phyloP scores from a whole-genome alignment of 208 protist genomes.

The Acanthamoeba lenticulata region DNA sequence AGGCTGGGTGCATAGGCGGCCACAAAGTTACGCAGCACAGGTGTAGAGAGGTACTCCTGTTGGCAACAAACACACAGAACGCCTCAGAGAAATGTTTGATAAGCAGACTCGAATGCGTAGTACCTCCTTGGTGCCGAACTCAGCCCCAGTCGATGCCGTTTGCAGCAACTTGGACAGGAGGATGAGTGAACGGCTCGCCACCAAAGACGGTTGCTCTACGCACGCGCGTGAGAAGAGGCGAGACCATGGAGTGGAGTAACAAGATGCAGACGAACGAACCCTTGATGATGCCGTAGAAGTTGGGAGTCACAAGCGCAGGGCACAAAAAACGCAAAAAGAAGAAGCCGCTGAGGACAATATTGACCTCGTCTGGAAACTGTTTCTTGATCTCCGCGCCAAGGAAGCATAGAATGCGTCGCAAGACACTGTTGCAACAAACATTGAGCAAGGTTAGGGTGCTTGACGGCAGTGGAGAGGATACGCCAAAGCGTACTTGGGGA shows the following conservation, averaged over 20 bases:
- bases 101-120: neutral
- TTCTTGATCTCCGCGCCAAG: constrained; percentile 27
- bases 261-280: neutral
- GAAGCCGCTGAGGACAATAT: constrained; percentile 1
- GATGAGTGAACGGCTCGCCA: neutral
- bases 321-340: constrained; percentile 34
- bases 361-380: constrained; percentile 33
- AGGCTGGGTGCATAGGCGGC: neutral
- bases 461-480: neutral
- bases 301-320: neutral
- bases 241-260: neutral
- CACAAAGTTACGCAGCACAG: neutral
- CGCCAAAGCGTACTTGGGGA: neutral
- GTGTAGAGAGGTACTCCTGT: constrained; percentile 12
- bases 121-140: constrained; percentile 35
- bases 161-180: constrained; percentile 35
- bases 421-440: neutral
- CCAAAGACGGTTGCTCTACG: neutral
- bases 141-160: neutral
- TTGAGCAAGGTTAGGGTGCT: neutral
- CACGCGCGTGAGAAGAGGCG: neutral
- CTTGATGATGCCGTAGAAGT: constrained; percentile 12
- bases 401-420: constrained; percentile 3
- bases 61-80: neutral
- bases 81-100: neutral